These are phyloP conservation scores for Scheffersomyces amazonensis DNA, from an alignment of 805 yeast species.

Conservation along the genomic window DNA sequence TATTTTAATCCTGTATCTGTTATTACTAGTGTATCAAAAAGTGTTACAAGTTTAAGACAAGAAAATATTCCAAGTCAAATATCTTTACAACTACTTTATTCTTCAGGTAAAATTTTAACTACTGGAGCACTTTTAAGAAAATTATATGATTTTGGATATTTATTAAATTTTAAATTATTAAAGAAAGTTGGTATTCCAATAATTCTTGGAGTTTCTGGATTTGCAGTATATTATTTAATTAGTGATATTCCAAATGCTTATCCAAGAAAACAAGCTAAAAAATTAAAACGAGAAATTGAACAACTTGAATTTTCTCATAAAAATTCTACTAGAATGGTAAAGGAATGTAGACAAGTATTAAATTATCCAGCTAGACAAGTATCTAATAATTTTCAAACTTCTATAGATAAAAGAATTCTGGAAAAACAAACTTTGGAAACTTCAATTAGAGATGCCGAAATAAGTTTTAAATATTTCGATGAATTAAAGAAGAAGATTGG, in stretches of 20 bases:
- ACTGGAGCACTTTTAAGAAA: slow-evolving; percentile 41
- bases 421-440: slow-evolving; percentile 56
- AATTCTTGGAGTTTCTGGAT: slow-evolving; percentile 46
- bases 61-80: slow-evolving; percentile 33
- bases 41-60: slow-evolving; percentile 28
- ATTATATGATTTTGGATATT: slow-evolving; percentile 30
- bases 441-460: slow-evolving; percentile 53
- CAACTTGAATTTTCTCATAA: slow-evolving; percentile 73
- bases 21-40: slow-evolving; percentile 25
- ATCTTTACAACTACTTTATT: slow-evolving; percentile 38
- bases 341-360: slow-evolving; percentile 79
- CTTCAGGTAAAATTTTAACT: slow-evolving; percentile 38
- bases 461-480: slow-evolving; percentile 54
- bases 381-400: slow-evolving; percentile 61
- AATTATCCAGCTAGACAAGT: slow-evolving; percentile 82
- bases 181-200: slow-evolving; percentile 55
- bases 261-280: slow-evolving; percentile 76
- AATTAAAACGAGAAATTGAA: slow-evolving; percentile 60
- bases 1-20: slow-evolving; percentile 31
- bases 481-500: slow-evolving; percentile 43
- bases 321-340: slow-evolving; percentile 75
- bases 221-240: slow-evolving; percentile 60
- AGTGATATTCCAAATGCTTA: slow-evolving; percentile 86
- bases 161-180: slow-evolving; percentile 36
- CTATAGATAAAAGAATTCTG: slow-evolving; percentile 57